These are phyloP conservation scores for Fulvia fulva DNA, from an alignment of 2,329 filamentous ascomycete species.

Conservation along the genomic window DNA sequence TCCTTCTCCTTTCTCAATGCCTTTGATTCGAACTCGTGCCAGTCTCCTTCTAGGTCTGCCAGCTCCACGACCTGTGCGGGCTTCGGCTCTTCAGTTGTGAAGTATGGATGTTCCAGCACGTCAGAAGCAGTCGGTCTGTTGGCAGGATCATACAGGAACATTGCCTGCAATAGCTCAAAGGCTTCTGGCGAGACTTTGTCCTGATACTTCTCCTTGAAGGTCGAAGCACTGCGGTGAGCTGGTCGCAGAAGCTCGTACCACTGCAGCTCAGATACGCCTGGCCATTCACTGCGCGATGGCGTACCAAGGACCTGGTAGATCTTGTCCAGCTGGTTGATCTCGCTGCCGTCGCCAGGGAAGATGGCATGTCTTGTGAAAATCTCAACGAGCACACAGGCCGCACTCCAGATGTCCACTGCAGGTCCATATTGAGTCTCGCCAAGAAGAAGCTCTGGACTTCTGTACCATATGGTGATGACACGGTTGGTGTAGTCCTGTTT, in stretches of 20 bases:
- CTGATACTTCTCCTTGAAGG: conserved; percentile 79
- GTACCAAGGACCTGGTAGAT: conserved; percentile 93
- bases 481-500: conserved; percentile 96
- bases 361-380: conserved; percentile 93
- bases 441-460: conserved; percentile 82
- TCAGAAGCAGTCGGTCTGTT: conserved; percentile 79
- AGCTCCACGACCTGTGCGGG: conserved; percentile 79
- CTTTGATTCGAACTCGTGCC: conserved; percentile 99
- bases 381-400: conserved; percentile 92
- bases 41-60: conserved; percentile 79
- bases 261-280: conserved; percentile 83
- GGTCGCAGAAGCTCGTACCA: conserved; percentile 94
- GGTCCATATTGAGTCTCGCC: conserved; percentile 88
- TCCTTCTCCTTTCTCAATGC: conserved; percentile 87
- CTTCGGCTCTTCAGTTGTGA: conserved; percentile 72
- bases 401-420: conserved; percentile 93
- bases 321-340: conserved; percentile 92
- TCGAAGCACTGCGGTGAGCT: conserved; percentile 64
- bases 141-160: conserved; percentile 86
- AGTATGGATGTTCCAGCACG: conserved; percentile 84
- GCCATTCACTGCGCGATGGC: conserved; percentile 80
- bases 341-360: conserved; percentile 92
- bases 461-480: conserved; percentile 98
- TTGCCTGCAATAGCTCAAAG: conserved; percentile 74
- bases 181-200: conserved; percentile 73